phyloP scores from a whole-genome alignment of 345 rosid species.

The Passiflora organensis region DNA sequence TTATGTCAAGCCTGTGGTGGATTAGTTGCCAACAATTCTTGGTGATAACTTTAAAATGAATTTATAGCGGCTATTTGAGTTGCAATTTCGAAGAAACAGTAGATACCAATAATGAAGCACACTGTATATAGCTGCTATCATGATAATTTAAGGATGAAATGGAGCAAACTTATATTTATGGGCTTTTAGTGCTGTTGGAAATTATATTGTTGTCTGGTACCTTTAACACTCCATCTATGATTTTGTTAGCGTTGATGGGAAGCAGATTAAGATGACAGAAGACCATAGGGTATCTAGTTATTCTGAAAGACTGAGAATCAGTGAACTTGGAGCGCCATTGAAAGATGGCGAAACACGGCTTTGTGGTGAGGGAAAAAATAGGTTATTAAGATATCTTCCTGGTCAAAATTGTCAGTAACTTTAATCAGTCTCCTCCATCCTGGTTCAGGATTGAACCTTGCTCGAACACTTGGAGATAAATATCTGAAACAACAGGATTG shows the following conservation, averaged over 20 bases:
- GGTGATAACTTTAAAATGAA: not conserved
- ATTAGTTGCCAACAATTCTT: not conserved
- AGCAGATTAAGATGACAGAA: slow-evolving; percentile 75
- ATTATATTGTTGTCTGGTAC: no score
- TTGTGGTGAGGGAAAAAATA: slow-evolving; percentile 62
- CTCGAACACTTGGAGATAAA: slow-evolving; percentile 97
- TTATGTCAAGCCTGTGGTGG: not conserved
- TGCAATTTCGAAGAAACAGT: no score
- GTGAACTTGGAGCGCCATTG: slow-evolving; percentile 60
- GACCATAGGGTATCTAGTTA: slow-evolving; percentile 75
- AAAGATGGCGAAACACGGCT: slow-evolving; percentile 76
- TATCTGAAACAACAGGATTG: slow-evolving; percentile 82
- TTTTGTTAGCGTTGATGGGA: slow-evolving; percentile 65
- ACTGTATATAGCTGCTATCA: not conserved
- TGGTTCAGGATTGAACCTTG: slow-evolving; percentile 74
- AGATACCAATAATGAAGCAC: no score
- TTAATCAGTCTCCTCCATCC: not conserved
- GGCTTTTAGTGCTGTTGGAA: no score
- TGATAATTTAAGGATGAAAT: no score
- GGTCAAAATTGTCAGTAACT: no score
- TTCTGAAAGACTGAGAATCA: slow-evolving; percentile 66
- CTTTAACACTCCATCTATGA: slow-evolving; percentile 2
- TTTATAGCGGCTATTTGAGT: not conserved
- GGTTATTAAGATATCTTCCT: no score
- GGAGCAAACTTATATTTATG: no score